Evolutionary conservation across 768 basidiomycete species (phyloP).

Genomic region (Tricholoma flavovirens): DNA sequence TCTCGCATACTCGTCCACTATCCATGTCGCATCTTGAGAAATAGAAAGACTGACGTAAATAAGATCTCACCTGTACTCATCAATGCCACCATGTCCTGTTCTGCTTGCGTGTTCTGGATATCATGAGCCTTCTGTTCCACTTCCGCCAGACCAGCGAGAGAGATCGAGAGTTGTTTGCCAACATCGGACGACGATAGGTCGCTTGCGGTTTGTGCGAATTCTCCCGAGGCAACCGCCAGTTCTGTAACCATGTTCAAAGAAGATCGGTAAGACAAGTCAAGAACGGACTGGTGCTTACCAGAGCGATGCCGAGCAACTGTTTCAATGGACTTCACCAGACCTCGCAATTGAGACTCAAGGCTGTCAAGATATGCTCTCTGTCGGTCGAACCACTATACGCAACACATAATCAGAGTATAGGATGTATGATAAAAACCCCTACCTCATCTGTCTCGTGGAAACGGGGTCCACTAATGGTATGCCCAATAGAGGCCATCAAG

Average conservation of each 20-base stretch:
- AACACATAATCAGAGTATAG: background rate
- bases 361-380: slow-evolving; percentile 82
- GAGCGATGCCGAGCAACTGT: slow-evolving; percentile 75
- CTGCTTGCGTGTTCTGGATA: slow-evolving; percentile 65
- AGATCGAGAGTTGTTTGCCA: slow-evolving; percentile 63
- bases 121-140: slow-evolving; percentile 74
- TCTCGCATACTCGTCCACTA: slow-evolving; percentile 89
- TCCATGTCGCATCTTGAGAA: slow-evolving; percentile 6
- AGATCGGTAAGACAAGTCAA: background rate
- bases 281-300: slow-evolving; percentile 37
- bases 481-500: slow-evolving; percentile 77
- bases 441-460: slow-evolving; percentile 90
- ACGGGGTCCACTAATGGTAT: slow-evolving; percentile 69
- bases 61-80: slow-evolving; percentile 58
- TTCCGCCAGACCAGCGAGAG: slow-evolving; percentile 65
- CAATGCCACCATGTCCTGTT: slow-evolving; percentile 77
- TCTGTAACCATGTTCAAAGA: slow-evolving; percentile 37
- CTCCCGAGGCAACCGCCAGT: slow-evolving; percentile 60
- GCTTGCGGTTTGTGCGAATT: slow-evolving; percentile 68
- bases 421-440: slow-evolving; percentile 7
- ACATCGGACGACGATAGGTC: slow-evolving; percentile 76
- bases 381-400: slow-evolving; percentile 80
- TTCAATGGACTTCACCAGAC: slow-evolving; percentile 84
- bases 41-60: background rate
- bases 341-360: slow-evolving; percentile 83